These are phyloP conservation scores for Globisporangium nunn DNA, from an alignment of 352 stramenopile genomes.

Conservation along the genomic window DNA sequence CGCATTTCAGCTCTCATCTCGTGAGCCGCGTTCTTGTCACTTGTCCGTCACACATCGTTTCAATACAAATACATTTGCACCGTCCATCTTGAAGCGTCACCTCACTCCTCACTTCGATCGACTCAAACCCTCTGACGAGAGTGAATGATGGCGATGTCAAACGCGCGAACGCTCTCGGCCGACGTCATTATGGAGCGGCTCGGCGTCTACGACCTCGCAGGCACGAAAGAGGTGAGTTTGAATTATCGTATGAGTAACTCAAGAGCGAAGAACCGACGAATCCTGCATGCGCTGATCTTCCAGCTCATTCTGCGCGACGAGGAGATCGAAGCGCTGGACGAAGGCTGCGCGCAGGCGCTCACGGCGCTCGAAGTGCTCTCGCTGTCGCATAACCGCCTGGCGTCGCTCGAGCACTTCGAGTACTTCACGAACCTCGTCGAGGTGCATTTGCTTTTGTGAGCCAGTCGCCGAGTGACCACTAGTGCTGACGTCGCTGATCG, in stretches of 20 bases:
- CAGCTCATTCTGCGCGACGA: conserved; percentile 76
- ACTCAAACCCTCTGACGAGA: not conserved
- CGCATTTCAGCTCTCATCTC: conserved; percentile 13
- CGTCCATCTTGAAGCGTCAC: not conserved
- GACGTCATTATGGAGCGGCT: conserved; percentile 53
- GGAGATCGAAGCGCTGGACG: conserved; percentile 34
- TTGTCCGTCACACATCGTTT: not conserved
- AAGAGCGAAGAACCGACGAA: not conserved
- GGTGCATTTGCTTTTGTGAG: conserved; percentile 16
- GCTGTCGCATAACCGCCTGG: conserved; percentile 69
- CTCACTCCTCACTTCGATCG: not conserved
- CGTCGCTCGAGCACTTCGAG: conserved; percentile 54
- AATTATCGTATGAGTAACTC: not conserved
- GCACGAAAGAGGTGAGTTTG: conserved; percentile 49
- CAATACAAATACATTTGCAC: too few relatives aligned
- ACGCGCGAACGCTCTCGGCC: conserved; percentile 17
- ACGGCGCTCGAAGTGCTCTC: conserved; percentile 70
- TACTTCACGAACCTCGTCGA: conserved; percentile 69
- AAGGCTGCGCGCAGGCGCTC: conserved; percentile 48
- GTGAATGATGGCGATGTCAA: not conserved
- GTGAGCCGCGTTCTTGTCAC: not conserved
- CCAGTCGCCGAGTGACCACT: not conserved
- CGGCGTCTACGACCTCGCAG: conserved; percentile 52
- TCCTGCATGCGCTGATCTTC: too few relatives aligned
- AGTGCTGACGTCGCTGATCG: not conserved